A percentile compares a stretch with the other conserved stretches of the same genome.
These are phyloP conservation scores for Poterioochromonas sp. DNA, from an alignment of 352 stramenopile species.

Conservation along the genomic window DNA sequence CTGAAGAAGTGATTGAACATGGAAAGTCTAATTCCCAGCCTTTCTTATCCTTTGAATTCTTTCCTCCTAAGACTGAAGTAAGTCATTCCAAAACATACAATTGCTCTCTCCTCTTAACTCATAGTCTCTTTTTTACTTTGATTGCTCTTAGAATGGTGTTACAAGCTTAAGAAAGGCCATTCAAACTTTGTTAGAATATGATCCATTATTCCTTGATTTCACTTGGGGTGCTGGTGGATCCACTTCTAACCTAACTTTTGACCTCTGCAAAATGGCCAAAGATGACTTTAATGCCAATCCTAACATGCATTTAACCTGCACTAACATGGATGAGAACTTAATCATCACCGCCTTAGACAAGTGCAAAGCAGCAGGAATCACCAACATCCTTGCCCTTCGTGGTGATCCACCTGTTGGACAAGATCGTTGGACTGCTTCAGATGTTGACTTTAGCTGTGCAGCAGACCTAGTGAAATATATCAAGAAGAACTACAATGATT, in stretches of 20 bases:
- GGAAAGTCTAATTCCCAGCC: slow-evolving; percentile 51
- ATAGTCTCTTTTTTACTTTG: slow-evolving; percentile 16
- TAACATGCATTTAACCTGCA: slow-evolving; percentile 84
- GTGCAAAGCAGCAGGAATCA: slow-evolving; percentile 81
- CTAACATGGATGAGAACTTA: slow-evolving; percentile 89
- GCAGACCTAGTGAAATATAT: slow-evolving; percentile 83
- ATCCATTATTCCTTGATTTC: slow-evolving; percentile 95
- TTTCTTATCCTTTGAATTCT: slow-evolving; percentile 97
- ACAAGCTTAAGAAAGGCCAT: slow-evolving; percentile 48
- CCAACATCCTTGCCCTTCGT: slow-evolving; percentile 94
- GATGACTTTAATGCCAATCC: slow-evolving; percentile 54
- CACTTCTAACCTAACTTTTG: slow-evolving; percentile 86
- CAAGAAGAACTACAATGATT: slow-evolving; percentile 76
- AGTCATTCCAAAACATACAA: slow-evolving; percentile 26
- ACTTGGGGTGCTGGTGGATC: slow-evolving; percentile 96
- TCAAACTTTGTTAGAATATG: slow-evolving; percentile 89
- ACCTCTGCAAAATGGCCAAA: slow-evolving; percentile 65
- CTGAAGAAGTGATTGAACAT: not conserved
- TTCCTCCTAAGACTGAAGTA: slow-evolving; percentile 88
- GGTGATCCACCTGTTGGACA: slow-evolving; percentile 85
- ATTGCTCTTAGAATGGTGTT: not conserved
- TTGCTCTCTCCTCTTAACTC: slow-evolving; percentile 15
- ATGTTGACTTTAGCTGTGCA: slow-evolving; percentile 64
- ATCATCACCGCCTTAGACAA: slow-evolving; percentile 80
- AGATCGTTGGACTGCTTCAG: slow-evolving; percentile 70